These are phyloP conservation scores for Aspergillus chevalieri DNA, from an alignment of 2,329 filamentous ascomycete genomes.

Conservation along the genomic window DNA sequence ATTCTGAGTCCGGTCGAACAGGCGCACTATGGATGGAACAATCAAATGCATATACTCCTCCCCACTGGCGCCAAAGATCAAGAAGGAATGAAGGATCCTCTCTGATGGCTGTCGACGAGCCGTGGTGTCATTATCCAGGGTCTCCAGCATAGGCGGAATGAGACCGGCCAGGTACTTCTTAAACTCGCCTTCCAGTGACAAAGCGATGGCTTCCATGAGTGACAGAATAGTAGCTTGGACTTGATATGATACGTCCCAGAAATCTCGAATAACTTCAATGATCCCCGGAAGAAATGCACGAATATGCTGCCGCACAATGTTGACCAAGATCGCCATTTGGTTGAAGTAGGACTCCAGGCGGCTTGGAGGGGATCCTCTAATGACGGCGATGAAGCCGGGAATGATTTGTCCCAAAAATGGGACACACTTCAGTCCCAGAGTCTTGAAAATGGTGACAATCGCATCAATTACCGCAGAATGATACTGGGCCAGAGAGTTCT, in stretches of 20 bases:
- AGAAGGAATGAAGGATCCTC: constrained; percentile 85
- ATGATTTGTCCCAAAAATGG: constrained; percentile 91
- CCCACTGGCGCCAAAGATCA: constrained; percentile 90
- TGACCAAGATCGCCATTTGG: constrained; percentile 85
- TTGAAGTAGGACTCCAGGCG: constrained; percentile 95
- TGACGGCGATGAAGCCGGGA: constrained; percentile 85
- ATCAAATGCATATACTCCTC: constrained; percentile 99
- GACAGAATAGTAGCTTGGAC: constrained; percentile 88
- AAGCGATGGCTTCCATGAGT: constrained; percentile 87
- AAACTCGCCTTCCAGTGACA: constrained; percentile 93
- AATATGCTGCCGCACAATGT: constrained; percentile 94
- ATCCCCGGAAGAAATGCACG: constrained; percentile 83
- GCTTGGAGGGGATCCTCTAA: constrained; percentile 69
- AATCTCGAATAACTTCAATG: constrained; percentile 78
- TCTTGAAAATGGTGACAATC: constrained; percentile 98
- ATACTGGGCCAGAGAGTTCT: constrained; percentile 80
- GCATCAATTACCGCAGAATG: constrained; percentile 93
- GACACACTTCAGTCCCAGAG: constrained; percentile 90
- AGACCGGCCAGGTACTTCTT: constrained; percentile 88
- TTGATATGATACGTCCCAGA: constrained; percentile 74
- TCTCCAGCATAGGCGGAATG: constrained; percentile 87
- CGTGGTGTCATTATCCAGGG: constrained; percentile 78
- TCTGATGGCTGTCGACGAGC: constrained; percentile 75
- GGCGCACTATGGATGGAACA: constrained; percentile 86
- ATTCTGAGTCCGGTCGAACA: constrained; percentile 85